Conservation (phyloP, 768 basidiomycete genomes). For the Gloeopeniophorella convolvens region DNA sequence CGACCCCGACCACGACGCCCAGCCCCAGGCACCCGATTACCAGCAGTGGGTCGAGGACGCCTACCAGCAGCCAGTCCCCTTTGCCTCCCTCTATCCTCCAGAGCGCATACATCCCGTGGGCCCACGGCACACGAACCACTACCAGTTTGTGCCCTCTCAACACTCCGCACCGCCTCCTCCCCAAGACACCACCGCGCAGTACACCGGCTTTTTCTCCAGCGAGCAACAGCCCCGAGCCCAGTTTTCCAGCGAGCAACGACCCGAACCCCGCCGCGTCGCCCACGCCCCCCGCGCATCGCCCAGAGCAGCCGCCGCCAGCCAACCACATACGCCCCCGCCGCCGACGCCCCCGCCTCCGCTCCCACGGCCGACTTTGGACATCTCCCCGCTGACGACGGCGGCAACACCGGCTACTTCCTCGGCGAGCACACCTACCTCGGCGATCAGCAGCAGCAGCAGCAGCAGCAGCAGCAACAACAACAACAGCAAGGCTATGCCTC, state of each 20-base stretch:
- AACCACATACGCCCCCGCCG: no score
- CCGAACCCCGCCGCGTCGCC: background rate
- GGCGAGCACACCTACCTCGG: background rate
- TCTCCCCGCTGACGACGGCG: background rate
- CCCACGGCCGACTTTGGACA: background rate
- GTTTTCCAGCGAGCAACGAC: background rate
- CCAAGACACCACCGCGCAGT: background rate
- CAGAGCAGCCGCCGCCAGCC: background rate
- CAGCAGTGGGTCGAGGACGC: slow-evolving; percentile 2
- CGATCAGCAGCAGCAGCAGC: background rate
- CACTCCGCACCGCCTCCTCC: background rate
- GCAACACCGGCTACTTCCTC: no score
- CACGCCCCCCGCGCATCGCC: background rate
- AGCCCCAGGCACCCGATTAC: slow-evolving; percentile 10
- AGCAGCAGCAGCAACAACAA: background rate
- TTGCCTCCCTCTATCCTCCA: background rate
- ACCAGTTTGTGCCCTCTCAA: slow-evolving; percentile 14
- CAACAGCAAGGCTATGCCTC: slow-evolving; percentile 2
- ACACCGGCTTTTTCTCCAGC: background rate
- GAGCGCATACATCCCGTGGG: background rate
- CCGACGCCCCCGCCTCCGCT: background rate
- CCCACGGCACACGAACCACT: slow-evolving; percentile 3
- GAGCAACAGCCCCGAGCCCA: background rate
- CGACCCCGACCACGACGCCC: slow-evolving; percentile 16
- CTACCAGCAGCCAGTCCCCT: background rate